Evolutionary conservation across 352 stramenopile species (phyloP).

Genomic region (Phytophthora foliorum): DNA sequence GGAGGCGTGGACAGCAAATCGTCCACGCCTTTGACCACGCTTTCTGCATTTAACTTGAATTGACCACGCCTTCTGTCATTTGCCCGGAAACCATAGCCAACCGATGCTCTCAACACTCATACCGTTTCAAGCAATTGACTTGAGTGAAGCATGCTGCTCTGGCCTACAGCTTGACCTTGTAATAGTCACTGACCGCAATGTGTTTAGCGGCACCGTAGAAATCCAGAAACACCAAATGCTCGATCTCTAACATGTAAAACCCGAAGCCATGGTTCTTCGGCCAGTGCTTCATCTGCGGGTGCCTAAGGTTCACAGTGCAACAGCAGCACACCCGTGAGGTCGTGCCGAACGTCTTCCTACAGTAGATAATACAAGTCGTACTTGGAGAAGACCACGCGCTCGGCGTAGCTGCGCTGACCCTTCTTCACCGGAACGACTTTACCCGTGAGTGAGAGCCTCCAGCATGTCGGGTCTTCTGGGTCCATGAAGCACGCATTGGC

Average conservation of each 20-base stretch:
- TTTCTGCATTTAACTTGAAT: too few relatives aligned
- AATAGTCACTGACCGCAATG: constrained; percentile 70
- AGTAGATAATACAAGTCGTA: too few relatives aligned
- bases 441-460: constrained; percentile 67
- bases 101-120: too few relatives aligned
- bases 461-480: constrained; percentile 77
- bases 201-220: constrained; percentile 80
- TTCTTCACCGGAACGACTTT: constrained; percentile 52
- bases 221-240: constrained; percentile 73
- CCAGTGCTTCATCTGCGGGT: constrained; percentile 77
- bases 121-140: too few relatives aligned
- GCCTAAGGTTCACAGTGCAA: constrained; percentile 41
- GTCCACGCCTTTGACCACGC: too few relatives aligned
- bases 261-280: constrained; percentile 65
- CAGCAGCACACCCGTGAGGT: background rate
- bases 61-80: too few relatives aligned
- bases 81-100: too few relatives aligned
- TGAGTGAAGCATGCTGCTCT: too few relatives aligned
- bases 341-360: too few relatives aligned
- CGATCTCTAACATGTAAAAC: constrained; percentile 62
- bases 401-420: constrained; percentile 53
- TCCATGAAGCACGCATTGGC: constrained; percentile 68
- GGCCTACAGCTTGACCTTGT: constrained; percentile 61
- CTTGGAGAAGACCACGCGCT: constrained; percentile 78
- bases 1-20: too few relatives aligned